Base-by-base conservation (phyloP, 805 yeast species). In the Cyberlindnera mississippiensis region DNA sequence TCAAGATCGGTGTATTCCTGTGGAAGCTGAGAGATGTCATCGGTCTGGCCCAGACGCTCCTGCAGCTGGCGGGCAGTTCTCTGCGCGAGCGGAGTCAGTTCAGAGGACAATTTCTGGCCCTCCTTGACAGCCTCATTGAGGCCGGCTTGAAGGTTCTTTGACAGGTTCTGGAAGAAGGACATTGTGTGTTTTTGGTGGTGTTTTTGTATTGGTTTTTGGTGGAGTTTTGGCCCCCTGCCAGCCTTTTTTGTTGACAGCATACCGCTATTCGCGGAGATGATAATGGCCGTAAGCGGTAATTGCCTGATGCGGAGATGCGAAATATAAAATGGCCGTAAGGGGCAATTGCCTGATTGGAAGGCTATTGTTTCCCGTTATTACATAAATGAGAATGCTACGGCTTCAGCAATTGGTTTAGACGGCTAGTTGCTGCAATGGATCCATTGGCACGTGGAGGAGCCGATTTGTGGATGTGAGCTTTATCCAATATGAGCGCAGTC, bases 11-110 rank as follows among this genome's bases (percentile, higher is more conserved):
- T 66, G 61, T 85, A 87, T 61, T 87, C 96, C 44, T 80, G 78
- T 26, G 96, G 96, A 50, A 87, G 72, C 59, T 86, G 90, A 41
- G 91, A 82, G 56, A 85, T 82, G 58, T 87, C 95, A 40, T 82
- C 87, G 29, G 81, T 85, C 51, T 82, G 78, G 36, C 95, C 95
- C 20, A 87, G 74, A 53, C 68, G 76, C 63, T 87, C 96, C 63
- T 85, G 91, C 34, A 87, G 77, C 60, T 82, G 61, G 47, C 93
- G 78, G 37, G 81, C 78, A 14, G 96, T 86, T 59, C 95, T 77
- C 64, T 82, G 85, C 32, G 95, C 95, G 46, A 83, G 68, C 14
- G 87, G 86, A 53, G 84, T 80, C 61, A 85, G 68, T 48, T 76
- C 78, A 36, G 63, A 68, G 37, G 78, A 67, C 41, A 76, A 57